Evolutionary conservation across 495 filamentous ascomycete genomes (phyloP).

Genomic region (Tetracladium marchalianum): DNA sequence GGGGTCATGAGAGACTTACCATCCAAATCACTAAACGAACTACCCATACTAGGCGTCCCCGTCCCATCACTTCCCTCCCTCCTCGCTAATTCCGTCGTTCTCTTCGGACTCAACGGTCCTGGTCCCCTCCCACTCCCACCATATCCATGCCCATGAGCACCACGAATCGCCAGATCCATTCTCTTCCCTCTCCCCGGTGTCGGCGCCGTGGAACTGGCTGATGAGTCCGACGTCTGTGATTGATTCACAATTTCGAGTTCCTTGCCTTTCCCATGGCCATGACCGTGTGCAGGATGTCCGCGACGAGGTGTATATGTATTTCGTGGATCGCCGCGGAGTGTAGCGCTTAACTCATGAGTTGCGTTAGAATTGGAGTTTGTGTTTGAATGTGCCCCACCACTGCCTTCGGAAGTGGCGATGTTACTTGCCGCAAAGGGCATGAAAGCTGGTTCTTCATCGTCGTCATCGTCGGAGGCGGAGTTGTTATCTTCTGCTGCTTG

Average conservation of each 20-base stretch:
- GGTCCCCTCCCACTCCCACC: conserved; percentile 4
- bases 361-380: conserved; percentile 15
- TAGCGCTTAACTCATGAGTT: conserved; percentile 49
- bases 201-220: conserved; percentile 46
- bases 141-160: conserved; percentile 5
- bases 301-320: conserved; percentile 18
- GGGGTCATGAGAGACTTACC: conserved; percentile 46
- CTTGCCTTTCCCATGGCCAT: neutral
- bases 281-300: no score
- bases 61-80: conserved; percentile 74
- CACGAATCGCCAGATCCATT: neutral
- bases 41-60: conserved; percentile 91
- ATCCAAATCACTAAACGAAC: conserved; percentile 94
- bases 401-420: conserved; percentile 7
- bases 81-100: conserved; percentile 44
- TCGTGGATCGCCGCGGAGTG: conserved; percentile 42
- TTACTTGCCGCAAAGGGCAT: conserved; percentile 45
- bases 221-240: conserved; percentile 50
- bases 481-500: conserved; percentile 37
- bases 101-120: conserved; percentile 28
- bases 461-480: conserved; percentile 50
- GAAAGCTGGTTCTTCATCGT: conserved; percentile 59
- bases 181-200: conserved; percentile 9
- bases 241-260: conserved; percentile 26
- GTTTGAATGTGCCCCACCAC: no score